These are phyloP conservation scores for Malassezia cuniculi DNA, from an alignment of 1,284 basidiomycete genomes.

Conservation along the genomic window DNA sequence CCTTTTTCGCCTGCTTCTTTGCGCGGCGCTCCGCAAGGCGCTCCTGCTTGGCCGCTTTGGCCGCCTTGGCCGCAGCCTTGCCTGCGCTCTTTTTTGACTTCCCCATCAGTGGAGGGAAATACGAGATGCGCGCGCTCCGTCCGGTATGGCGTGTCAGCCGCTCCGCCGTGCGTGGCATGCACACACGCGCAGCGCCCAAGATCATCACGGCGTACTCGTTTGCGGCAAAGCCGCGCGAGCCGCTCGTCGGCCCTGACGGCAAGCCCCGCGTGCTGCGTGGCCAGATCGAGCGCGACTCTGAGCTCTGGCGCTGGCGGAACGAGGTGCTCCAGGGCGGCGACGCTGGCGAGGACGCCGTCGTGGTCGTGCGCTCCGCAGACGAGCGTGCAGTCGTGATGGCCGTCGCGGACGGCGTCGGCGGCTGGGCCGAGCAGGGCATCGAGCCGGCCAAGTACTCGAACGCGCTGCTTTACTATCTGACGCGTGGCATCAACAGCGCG, in stretches of 20 bases:
- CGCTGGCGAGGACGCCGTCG: conserved; percentile 47
- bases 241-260: conserved; percentile 16
- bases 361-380: conserved; percentile 53
- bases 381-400: conserved; percentile 63
- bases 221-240: conserved; percentile 56
- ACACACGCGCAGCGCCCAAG: conserved; percentile 7
- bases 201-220: conserved; percentile 65
- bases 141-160: too few relatives aligned
- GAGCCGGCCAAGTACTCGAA: conserved; percentile 67
- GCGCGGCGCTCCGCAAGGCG: conserved; percentile 30
- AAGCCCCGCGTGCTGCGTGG: conserved; percentile 51
- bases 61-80: conserved; percentile 40
- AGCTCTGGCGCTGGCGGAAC: conserved; percentile 63
- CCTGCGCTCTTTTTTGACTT: conserved; percentile 37
- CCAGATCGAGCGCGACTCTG: conserved; percentile 49
- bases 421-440: conserved; percentile 62
- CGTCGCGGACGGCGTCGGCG: conserved; percentile 59
- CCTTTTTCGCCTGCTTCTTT: conserved; percentile 28
- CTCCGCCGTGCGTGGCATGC: too few relatives aligned
- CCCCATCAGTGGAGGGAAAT: conserved; percentile 24
- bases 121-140: too few relatives aligned
- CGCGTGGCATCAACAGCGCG: conserved; percentile 3
- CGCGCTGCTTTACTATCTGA: conserved; percentile 55
- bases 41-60: conserved; percentile 43
- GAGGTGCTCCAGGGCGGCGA: conserved; percentile 49